Evolutionary conservation across 129 eudicot species (phyloP).

Genomic region (Pulicaria dysenterica): DNA sequence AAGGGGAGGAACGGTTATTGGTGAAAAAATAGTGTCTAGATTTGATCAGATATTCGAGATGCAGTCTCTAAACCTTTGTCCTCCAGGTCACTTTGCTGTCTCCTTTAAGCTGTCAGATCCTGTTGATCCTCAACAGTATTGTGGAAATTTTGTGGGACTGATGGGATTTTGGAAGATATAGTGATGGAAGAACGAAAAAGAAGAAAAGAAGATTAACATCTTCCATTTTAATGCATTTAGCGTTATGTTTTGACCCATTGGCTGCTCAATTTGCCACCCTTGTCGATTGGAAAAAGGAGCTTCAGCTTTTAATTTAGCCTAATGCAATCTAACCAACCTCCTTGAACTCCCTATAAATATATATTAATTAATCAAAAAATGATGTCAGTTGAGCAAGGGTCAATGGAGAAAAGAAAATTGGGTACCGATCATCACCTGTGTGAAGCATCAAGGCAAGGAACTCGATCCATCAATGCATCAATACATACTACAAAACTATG

Average conservation of each 20-base stretch:
- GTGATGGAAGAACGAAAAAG: constrained; percentile 53
- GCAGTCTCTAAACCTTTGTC: constrained; percentile 90
- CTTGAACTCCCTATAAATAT: not conserved
- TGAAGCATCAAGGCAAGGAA: constrained; percentile 91
- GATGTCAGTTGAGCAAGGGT: constrained; percentile 77
- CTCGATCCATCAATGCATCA: constrained; percentile 27
- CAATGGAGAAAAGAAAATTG: constrained; percentile 83
- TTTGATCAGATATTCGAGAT: constrained; percentile 66
- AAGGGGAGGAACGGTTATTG: constrained; percentile 75
- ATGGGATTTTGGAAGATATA: constrained; percentile 88
- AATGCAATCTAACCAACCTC: not conserved
- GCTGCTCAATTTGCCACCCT: not conserved
- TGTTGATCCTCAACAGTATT: constrained; percentile 72
- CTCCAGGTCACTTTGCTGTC: constrained; percentile 80
- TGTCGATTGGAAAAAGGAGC: not conserved
- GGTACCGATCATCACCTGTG: constrained; percentile 77
- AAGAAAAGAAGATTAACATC: constrained; percentile 30
- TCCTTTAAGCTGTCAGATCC: constrained; percentile 91
- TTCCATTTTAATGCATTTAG: constrained; percentile 24
- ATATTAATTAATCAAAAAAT: not conserved
- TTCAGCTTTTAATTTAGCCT: no score
- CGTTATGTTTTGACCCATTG: constrained; percentile 15
- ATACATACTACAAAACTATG: not conserved
- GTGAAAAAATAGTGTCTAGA: constrained; percentile 64
- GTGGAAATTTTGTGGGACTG: constrained; percentile 73